Evolutionary conservation across 1,284 basidiomycete genomes (phyloP), one percentile per base, ranked within the genome.

Genomic region (Quambalaria eucalypti): DNA sequence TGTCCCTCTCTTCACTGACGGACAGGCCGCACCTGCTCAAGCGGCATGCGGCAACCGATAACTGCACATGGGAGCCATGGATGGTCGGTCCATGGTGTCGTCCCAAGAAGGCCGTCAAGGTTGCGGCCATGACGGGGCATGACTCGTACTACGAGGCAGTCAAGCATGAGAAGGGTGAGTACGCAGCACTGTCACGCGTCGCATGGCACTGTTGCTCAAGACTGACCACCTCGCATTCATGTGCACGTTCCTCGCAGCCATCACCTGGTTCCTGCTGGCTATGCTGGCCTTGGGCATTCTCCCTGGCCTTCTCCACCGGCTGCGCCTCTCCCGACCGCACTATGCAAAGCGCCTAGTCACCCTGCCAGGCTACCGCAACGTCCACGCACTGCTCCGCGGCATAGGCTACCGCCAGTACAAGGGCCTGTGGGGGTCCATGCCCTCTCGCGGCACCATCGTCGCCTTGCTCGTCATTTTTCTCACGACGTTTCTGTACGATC

Each of bases 401-500:
- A 38, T 40, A 3, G 28, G 33, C 1, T 31, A 47, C 21, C 26
- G 42, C 28, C 25, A 25, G n/a, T n/a, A n/a, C n/a, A n/a, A n/a
- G n/a, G n/a, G n/a, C 30, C n/a, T 2, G n/a, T 51, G 30, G 19
- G 25, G 28, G 6, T 31, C 36, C n/a, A 42, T 50, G 28, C 42
- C 33, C 12, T 10, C 33, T 21, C 21, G 53, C 26, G 25, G 47
- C 21, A 36, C 38, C 26, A 19, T 54, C 19, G 6, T 56, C 26
- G 16, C 62, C 44, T 19, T 47, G 28, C 23, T 19, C 16, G 40
- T 30, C 19, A 44, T 64, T 23, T 28, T 29, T 16, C 36, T 55
- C 9, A 49, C 46, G n/a, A 30, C 54, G 4, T 28, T 57, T n/a
- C 40, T 48, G 3, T 68, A 64, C 65, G 48, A 55, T 2, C 60